A percentile compares a stretch with the other conserved stretches of the same genome.
phyloP scores from a whole-genome alignment of 305 asterid species.

The Rubia occidens region DNA sequence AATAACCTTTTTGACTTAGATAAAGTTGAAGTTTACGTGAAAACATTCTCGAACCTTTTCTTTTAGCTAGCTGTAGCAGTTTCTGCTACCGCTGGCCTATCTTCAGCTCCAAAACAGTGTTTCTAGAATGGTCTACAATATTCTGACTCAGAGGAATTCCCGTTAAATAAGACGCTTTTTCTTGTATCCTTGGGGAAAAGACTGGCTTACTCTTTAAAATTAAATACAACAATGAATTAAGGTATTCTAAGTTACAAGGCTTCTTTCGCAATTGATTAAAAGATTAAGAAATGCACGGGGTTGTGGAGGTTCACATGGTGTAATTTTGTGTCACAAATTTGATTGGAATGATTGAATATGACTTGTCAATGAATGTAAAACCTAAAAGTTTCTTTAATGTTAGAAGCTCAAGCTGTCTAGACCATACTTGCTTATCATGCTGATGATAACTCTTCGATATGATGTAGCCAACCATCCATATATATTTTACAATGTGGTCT shows the following conservation, averaged over 20 bases:
- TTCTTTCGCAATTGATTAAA: not conserved
- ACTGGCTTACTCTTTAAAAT: not conserved
- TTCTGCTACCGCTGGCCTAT: not conserved
- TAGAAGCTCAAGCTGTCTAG: not conserved
- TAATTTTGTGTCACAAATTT: not conserved
- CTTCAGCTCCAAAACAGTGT: not conserved
- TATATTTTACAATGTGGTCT: not conserved
- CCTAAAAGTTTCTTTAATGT: not conserved
- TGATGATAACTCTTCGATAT: not conserved
- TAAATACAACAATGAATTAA: not conserved
- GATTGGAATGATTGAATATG: not conserved
- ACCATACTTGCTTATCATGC: not conserved
- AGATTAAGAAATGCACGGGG: not conserved
- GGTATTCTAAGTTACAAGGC: not conserved
- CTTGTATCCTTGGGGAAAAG: not conserved
- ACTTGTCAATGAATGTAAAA: not conserved
- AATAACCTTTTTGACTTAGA: not conserved
- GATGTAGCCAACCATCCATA: not conserved
- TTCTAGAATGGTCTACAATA: not conserved
- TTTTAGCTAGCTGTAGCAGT: not conserved
- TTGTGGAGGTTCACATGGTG: not conserved
- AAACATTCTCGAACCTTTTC: not conserved
- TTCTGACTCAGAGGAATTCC: not conserved
- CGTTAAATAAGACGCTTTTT: not conserved
- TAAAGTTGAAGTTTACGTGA: not conserved